phyloP scores from a whole-genome alignment of 2,329 filamentous ascomycete genomes.

The Pseudogymnoascus sp. region DNA sequence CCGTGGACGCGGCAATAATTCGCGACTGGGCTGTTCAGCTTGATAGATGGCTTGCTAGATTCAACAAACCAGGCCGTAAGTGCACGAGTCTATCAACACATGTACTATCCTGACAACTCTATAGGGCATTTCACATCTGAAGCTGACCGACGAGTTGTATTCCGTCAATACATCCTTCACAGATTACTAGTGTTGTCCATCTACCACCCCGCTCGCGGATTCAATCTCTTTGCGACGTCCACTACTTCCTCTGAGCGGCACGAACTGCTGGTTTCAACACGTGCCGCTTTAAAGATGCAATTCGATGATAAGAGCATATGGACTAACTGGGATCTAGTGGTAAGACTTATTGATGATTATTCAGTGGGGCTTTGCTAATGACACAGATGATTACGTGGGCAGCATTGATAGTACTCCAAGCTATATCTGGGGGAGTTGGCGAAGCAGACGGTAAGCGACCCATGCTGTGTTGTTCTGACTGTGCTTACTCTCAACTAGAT shows the following conservation, averaged over 20 bases:
- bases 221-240: constrained; percentile 33
- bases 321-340: constrained; percentile 37
- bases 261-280: constrained; percentile 35
- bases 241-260: constrained; percentile 34
- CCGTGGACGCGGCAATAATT: constrained; percentile 35
- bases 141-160: constrained; percentile 31
- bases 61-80: constrained; percentile 22
- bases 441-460: constrained; percentile 31
- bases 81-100: background rate
- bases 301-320: constrained; percentile 36
- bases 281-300: constrained; percentile 35
- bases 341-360: constrained; percentile 3
- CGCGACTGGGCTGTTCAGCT: constrained; percentile 36
- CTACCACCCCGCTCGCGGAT: constrained; percentile 35
- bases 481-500: constrained; percentile 14
- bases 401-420: constrained; percentile 37
- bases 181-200: constrained; percentile 37
- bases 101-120: background rate
- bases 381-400: constrained; percentile 37
- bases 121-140: constrained; percentile 27
- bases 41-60: constrained; percentile 37
- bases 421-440: constrained; percentile 34
- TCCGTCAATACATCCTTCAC: constrained; percentile 37
- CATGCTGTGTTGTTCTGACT: background rate
- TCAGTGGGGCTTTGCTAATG: background rate